phyloP scores from a whole-genome alignment of 2,329 filamentous ascomycete genomes.

The Trichoderma sp. region DNA sequence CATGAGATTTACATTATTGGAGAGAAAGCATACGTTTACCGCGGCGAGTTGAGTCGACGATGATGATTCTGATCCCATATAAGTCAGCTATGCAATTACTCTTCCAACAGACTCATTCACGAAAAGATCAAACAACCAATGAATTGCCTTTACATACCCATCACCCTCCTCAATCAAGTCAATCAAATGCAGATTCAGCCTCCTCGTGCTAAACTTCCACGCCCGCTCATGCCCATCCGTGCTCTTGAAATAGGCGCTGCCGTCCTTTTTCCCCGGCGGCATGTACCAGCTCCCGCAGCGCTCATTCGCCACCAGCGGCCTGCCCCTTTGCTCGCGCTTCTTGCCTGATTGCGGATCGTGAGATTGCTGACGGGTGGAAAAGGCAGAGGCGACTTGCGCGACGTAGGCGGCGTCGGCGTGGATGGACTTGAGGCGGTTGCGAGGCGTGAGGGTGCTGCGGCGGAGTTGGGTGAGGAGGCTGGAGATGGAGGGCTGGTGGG shows the following conservation, averaged over 20 bases:
- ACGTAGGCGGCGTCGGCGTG: conserved; percentile 76
- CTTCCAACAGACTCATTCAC: neutral
- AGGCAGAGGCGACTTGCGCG: conserved; percentile 56
- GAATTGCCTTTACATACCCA: conserved; percentile 51
- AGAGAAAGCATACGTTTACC: conserved; percentile 67
- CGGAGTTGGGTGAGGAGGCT: conserved; percentile 71
- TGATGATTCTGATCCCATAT: conserved; percentile 59
- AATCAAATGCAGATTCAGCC: conserved; percentile 82
- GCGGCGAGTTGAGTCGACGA: conserved; percentile 89
- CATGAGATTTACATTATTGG: conserved; percentile 5
- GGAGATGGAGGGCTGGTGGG: conserved; percentile 66
- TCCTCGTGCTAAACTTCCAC: conserved; percentile 84
- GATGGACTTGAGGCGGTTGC: conserved; percentile 82
- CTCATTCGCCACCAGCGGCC: conserved; percentile 88
- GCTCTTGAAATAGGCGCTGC: conserved; percentile 93
- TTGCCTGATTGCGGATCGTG: neutral
- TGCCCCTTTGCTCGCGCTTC: conserved; percentile 26
- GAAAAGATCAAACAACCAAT: no score
- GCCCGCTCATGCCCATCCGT: conserved; percentile 91
- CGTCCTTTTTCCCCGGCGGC: conserved; percentile 60
- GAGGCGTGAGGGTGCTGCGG: conserved; percentile 73
- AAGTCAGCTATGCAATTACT: neutral
- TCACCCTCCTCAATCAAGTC: conserved; percentile 65
- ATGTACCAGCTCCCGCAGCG: conserved; percentile 97
- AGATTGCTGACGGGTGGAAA: conserved; percentile 28